Conservation (phyloP, 1,284 basidiomycete genomes). For the Pisolithus thermaeus region DNA sequence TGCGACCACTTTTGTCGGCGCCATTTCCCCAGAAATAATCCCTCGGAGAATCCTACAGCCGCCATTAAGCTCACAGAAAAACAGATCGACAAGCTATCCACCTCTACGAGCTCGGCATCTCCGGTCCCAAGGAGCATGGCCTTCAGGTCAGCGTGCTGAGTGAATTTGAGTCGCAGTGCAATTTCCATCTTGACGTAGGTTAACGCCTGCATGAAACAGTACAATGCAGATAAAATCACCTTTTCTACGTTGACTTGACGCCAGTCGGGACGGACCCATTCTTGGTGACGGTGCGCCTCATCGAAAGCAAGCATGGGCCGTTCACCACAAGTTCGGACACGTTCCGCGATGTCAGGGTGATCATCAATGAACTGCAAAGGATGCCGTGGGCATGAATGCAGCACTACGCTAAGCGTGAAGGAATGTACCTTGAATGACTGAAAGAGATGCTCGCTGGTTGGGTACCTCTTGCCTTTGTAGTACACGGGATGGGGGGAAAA, state of each 20-base stretch:
- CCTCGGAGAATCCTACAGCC: slow-evolving; percentile 52
- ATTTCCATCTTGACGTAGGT: slow-evolving; percentile 50
- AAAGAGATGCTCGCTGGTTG: slow-evolving; percentile 65
- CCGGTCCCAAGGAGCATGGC: slow-evolving; percentile 53
- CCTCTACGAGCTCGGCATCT: slow-evolving; percentile 57
- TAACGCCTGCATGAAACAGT: neutral
- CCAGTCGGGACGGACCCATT: slow-evolving; percentile 57
- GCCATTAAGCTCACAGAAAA: neutral
- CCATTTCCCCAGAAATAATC: slow-evolving; percentile 70
- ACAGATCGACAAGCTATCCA: slow-evolving; percentile 19
- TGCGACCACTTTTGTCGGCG: slow-evolving; percentile 51
- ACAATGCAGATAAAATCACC: slow-evolving; percentile 28
- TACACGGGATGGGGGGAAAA: slow-evolving; percentile 56
- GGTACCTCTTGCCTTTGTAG: slow-evolving; percentile 53
- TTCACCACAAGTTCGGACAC: slow-evolving; percentile 55
- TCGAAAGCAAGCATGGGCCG: slow-evolving; percentile 57
- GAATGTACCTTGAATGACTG: slow-evolving; percentile 56
- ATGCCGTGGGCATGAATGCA: neutral
- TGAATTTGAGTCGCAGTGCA: slow-evolving; percentile 55
- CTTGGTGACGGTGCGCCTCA: slow-evolving; percentile 59
- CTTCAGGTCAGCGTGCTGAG: slow-evolving; percentile 51
- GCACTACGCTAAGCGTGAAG: neutral
- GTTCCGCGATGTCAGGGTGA: slow-evolving; percentile 55
- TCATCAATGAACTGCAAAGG: slow-evolving; percentile 46
- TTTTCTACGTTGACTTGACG: slow-evolving; percentile 54